Conservation (phyloP, 192 early-diverging fungal genomes). For the Backusella sp. region DNA sequence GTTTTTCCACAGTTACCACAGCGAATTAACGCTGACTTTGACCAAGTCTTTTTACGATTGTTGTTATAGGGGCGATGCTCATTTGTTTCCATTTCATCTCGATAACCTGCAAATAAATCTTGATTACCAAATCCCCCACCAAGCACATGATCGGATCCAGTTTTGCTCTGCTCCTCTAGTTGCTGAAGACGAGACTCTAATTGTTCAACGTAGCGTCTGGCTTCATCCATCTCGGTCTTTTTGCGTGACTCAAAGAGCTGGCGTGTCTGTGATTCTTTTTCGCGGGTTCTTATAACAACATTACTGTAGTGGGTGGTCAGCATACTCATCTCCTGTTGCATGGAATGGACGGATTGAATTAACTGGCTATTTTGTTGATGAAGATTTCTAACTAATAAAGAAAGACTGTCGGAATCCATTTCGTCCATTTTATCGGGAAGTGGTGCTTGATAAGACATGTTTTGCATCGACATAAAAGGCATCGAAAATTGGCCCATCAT, state of each 20-base stretch:
- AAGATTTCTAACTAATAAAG: constrained; percentile 25
- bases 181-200: constrained; percentile 17
- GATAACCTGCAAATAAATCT: constrained; percentile 29
- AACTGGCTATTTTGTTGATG: constrained; percentile 46
- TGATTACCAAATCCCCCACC: constrained; percentile 26
- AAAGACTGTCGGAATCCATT: not conserved
- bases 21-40: constrained; percentile 18
- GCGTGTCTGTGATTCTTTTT: constrained; percentile 34
- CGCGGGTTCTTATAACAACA: constrained; percentile 38
- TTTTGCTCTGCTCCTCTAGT: constrained; percentile 12
- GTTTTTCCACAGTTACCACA: constrained; percentile 53
- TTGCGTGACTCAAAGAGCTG: constrained; percentile 31
- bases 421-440: not conserved
- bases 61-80: constrained; percentile 1
- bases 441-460: not conserved
- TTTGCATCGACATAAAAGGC: not conserved
- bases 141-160: not conserved
- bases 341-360: constrained; percentile 38
- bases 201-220: constrained; percentile 45
- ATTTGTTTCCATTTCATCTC: constrained; percentile 27
- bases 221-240: constrained; percentile 51
- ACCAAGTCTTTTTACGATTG: not conserved
- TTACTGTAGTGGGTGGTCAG: constrained; percentile 43
- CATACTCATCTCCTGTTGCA: constrained; percentile 52
- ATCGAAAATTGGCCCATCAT: not conserved